Percentiles rank a stretch among this genome's conserved stretches.
Evolutionary conservation across 768 basidiomycete species (phyloP).

Genomic region (Tulasnella sp.): DNA sequence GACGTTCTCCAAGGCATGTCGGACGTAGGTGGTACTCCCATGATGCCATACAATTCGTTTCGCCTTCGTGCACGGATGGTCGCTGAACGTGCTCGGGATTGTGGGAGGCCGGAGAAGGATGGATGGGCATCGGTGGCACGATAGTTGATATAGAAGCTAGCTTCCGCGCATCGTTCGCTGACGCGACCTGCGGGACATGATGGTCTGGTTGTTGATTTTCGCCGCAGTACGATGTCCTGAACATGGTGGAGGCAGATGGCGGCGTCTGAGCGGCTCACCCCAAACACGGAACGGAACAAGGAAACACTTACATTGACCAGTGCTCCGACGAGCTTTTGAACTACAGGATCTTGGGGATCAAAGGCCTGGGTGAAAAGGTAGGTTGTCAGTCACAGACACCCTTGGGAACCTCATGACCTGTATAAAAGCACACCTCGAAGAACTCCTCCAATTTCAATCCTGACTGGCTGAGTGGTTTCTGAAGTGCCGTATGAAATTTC

Average conservation of each 20-base stretch:
- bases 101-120: not conserved
- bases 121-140: not conserved
- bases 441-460: conserved; percentile 19
- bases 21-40: not conserved
- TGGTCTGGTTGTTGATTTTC: not conserved
- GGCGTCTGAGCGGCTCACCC: conserved; percentile 1
- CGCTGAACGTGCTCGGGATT: not conserved
- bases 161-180: not conserved
- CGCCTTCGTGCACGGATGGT: conserved; percentile 10
- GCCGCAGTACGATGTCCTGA: conserved; percentile 11
- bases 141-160: not conserved
- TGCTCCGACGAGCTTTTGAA: conserved; percentile 13
- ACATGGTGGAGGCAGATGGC: not conserved
- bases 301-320: conserved; percentile 7
- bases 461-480: conserved; percentile 3
- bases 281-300: not conserved
- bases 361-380: not conserved
- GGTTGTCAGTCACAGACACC: not conserved
- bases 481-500: conserved; percentile 8
- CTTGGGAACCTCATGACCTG: not conserved
- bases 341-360: conserved; percentile 13
- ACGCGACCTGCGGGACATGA: not conserved
- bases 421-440: conserved; percentile 12
- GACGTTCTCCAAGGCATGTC: not conserved
- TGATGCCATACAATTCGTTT: not conserved